Evolutionary conservation across 805 yeast species (phyloP), one percentile per base, ranked within the genome.

Genomic region (Lipomyces chichibuensis): DNA sequence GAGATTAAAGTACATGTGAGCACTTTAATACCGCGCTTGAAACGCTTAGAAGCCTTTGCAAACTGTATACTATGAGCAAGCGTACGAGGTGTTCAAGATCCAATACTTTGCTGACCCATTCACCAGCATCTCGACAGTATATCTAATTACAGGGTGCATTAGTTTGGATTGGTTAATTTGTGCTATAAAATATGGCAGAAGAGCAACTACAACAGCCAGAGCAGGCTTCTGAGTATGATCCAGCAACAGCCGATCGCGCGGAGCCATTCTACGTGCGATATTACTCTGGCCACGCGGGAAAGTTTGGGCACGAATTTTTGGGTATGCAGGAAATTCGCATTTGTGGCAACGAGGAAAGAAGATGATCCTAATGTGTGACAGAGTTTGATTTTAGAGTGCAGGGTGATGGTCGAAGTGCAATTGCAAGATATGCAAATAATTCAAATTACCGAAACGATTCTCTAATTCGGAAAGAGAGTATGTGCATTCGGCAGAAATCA

Each of bases 261-360:
- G 77, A 76, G 29, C 77, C 77, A 20, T 81, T 82, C 66, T 80
- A 78, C 59, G 59, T 82, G n/a, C 72, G 83, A 39, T 81, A 81
- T 69, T 82, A 82, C 68, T 72, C 84, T 1, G 84, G 84, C 1
- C 83, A 81, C 64, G 75, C 77, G 27, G 85, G 85, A 1, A 73
- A 77, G 20, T 78, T 77, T 66, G 85, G 85, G 2, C 84, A 82
- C 65, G 85, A 83, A 71, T 82, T 81, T 65, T 69, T 82, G 9
- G 82, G 79, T 77, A 65, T 29, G 71, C 6, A 8, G 13, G 39
- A 37, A 9, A 3, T 35, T 25, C n/a, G 46, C 9, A n/a, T 4
- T 39, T 9, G 13, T 17, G 37, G 57, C 20, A 14, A 11, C 9
- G 11, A 6, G 32, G 20, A 52, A 5, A 29, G 35, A 23, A n/a